Conservation (phyloP, 345 rosid genomes). For the Boechera stricta region DNA sequence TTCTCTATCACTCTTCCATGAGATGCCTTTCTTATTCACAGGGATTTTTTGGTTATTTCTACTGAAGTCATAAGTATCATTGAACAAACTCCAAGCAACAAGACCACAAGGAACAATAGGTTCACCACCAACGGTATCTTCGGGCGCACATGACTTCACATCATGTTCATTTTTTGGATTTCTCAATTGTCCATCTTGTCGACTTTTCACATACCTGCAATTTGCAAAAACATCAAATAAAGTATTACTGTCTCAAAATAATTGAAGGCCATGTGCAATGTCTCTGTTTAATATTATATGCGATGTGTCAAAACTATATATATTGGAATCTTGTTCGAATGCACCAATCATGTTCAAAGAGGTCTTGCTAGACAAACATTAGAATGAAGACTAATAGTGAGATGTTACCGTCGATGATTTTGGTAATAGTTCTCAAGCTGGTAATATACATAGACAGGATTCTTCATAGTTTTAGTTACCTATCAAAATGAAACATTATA, state of each 20-base stretch:
- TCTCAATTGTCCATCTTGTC: constrained; percentile 69
- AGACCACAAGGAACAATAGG: constrained; percentile 89
- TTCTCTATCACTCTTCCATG: constrained; percentile 93
- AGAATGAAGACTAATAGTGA: neutral
- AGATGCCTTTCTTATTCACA: constrained; percentile 68
- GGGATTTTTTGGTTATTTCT: constrained; percentile 47
- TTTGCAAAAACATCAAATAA: constrained; percentile 34
- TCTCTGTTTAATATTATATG: neutral
- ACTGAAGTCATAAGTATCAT: constrained; percentile 73
- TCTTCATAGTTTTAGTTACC: constrained; percentile 76
- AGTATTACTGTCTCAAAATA: neutral
- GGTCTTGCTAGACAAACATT: neutral
- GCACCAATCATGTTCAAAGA: constrained; percentile 7
- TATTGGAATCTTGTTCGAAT: neutral
- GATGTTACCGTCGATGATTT: constrained; percentile 80
- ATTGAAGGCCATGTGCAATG: neutral
- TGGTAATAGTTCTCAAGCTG: constrained; percentile 94
- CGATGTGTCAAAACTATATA: neutral
- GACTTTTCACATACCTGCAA: constrained; percentile 80
- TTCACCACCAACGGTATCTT: constrained; percentile 42
- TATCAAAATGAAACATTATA: constrained; percentile 25
- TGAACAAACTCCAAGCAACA: constrained; percentile 96
- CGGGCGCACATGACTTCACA: constrained; percentile 59
- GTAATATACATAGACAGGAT: constrained; percentile 79
- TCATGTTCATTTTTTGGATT: constrained; percentile 35